A percentile compares a stretch with the other conserved stretches of the same genome.
These are phyloP conservation scores for Kalaharituber pfeilii DNA, from an alignment of 2,329 filamentous ascomycete species.

Conservation along the genomic window DNA sequence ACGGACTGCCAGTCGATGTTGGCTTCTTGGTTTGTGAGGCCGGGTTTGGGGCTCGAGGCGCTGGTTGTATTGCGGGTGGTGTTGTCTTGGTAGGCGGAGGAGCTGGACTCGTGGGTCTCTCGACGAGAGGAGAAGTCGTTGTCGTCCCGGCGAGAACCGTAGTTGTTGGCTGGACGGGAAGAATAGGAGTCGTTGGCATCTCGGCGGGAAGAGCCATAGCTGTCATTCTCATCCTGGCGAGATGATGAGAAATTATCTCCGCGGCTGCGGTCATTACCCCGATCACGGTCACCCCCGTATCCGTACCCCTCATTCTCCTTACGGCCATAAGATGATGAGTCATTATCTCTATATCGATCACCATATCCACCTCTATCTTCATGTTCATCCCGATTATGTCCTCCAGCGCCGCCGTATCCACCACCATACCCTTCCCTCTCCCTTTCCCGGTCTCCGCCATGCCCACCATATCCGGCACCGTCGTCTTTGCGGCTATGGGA, in stretches of 20 bases:
- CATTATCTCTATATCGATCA: background rate
- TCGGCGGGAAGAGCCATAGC: background rate
- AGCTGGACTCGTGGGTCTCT: background rate
- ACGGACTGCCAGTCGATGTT: background rate
- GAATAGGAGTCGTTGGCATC: background rate
- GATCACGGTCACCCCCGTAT: background rate
- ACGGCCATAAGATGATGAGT: too few species aligned
- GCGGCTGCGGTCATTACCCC: background rate
- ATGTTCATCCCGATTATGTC: background rate
- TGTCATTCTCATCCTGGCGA: background rate
- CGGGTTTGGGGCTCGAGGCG: background rate
- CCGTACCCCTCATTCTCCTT: background rate
- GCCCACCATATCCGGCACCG: background rate
- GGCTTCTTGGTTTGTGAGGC: background rate
- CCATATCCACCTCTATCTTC: background rate
- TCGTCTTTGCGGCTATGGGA: background rate
- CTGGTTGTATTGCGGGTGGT: background rate
- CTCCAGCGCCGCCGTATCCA: background rate
- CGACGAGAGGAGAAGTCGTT: too few species aligned
- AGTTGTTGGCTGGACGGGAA: background rate
- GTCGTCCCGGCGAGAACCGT: background rate
- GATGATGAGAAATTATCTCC: background rate
- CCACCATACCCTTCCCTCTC: background rate
- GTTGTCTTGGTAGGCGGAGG: background rate
- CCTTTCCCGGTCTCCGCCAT: background rate